Conservation (phyloP, 2,329 filamentous ascomycete genomes). For the Fusarium temperatum region DNA sequence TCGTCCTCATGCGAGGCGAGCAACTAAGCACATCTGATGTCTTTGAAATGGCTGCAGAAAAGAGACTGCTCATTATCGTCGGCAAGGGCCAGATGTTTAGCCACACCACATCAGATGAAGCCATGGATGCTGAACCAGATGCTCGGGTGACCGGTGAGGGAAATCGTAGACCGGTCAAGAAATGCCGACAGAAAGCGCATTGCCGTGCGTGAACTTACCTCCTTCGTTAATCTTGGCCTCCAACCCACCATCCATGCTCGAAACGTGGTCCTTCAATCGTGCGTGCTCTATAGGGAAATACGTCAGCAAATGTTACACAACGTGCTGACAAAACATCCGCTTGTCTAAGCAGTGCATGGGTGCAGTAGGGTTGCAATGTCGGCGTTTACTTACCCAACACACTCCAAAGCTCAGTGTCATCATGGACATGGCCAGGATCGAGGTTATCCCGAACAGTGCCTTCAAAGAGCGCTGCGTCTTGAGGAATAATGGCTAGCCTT, state of each 20-base stretch:
- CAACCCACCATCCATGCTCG: constrained; percentile 85
- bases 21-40: constrained; percentile 45
- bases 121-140: constrained; percentile 28
- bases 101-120: constrained; percentile 18
- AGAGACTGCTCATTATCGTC: constrained; percentile 18
- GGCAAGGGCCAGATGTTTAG: constrained; percentile 17
- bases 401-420: constrained; percentile 97
- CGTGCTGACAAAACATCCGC: constrained; percentile 21
- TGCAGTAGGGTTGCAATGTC: constrained; percentile 23
- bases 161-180: constrained; percentile 23
- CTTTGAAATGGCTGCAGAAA: constrained; percentile 23
- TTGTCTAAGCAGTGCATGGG: neutral
- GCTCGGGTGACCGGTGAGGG: constrained; percentile 26
- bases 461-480: constrained; percentile 96
- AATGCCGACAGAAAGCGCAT: constrained; percentile 40
- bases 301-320: constrained; percentile 37
- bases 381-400: constrained; percentile 74
- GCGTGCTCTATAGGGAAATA: constrained; percentile 75
- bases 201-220: constrained; percentile 66
- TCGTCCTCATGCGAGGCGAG: constrained; percentile 46
- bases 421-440: constrained; percentile 92
- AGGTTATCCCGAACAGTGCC: constrained; percentile 94
- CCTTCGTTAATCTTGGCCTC: constrained; percentile 94
- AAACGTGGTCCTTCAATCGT: constrained; percentile 88
- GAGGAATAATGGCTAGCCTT: constrained; percentile 94